These are phyloP conservation scores for Saturnispora besseyi DNA, from an alignment of 805 yeast genomes.

Conservation along the genomic window DNA sequence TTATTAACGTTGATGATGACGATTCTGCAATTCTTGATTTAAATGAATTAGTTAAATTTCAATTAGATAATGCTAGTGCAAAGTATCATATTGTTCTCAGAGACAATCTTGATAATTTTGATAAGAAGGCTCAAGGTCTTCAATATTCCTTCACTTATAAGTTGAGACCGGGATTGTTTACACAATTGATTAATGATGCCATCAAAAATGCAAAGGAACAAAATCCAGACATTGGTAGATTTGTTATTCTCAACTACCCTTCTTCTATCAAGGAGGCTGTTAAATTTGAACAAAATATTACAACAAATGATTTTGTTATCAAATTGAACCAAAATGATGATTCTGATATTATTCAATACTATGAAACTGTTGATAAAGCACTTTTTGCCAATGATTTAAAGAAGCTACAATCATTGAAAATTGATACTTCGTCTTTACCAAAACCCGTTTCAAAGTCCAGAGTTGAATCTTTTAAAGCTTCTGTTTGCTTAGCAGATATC, in stretches of 20 bases:
- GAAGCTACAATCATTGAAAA: slow-evolving; percentile 7
- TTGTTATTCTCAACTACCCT: slow-evolving; percentile 52
- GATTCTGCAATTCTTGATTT: slow-evolving; percentile 40
- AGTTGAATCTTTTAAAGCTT: background rate
- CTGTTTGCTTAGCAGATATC: slow-evolving; percentile 1
- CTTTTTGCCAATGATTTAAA: slow-evolving; percentile 17
- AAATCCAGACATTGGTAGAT: slow-evolving; percentile 34
- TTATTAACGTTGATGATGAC: slow-evolving; percentile 8
- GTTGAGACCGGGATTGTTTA: slow-evolving; percentile 37
- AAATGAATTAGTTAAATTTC: slow-evolving; percentile 36
- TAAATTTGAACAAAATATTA: slow-evolving; percentile 63
- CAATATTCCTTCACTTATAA: slow-evolving; percentile 24
- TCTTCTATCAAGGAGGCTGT: slow-evolving; percentile 55
- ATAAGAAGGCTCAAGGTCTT: slow-evolving; percentile 23
- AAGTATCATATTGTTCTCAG: slow-evolving; percentile 44
- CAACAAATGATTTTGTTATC: slow-evolving; percentile 36
- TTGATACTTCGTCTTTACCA: background rate
- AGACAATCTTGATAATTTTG: slow-evolving; percentile 27
- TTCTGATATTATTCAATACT: slow-evolving; percentile 55
- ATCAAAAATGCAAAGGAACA: slow-evolving; percentile 18
- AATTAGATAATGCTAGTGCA: slow-evolving; percentile 29
- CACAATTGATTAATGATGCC: slow-evolving; percentile 38
- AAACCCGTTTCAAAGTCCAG: background rate
- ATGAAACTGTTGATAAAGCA: slow-evolving; percentile 55
- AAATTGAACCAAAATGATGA: slow-evolving; percentile 24